Base-by-base conservation (phyloP, 768 basidiomycete genomes). In the Amanita pallidorosea region DNA sequence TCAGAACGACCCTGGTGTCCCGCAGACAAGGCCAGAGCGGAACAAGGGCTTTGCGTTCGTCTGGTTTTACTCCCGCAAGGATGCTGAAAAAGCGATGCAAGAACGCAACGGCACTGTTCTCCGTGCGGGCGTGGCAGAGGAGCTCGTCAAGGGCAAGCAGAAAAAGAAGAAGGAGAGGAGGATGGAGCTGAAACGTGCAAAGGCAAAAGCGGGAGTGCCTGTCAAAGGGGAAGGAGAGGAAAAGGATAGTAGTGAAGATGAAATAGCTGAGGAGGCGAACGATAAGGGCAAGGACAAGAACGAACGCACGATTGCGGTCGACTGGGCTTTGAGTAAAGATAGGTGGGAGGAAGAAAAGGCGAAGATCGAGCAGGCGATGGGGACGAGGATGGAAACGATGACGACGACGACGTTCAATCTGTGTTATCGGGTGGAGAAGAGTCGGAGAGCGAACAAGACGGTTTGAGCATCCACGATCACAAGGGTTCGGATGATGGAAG, bases 321-420 rank as follows among this genome's bases (percentile, higher is more conserved):
- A 97, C 69, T 97, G 92, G 90, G 95, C 93, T 3, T 65, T 97
- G 62, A 90, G 91, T 63, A 95, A 96, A 68, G 86, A 88, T 44
- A 86, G 82, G 66, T 96, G 90, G 89, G 76, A 89, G 63, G 82
- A 86, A 62, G 85, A 83, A 57, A 79, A 81, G 65, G 76, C 74
- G 41, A 80, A 82, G 61, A 52, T 75, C 49, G 70, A 67, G 57
- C 57, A 5, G 54, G 58, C 5, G 60, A 58, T 20, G 61, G 57
- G 58, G 58, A 52, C 60, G 60, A 15, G 57, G 53, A 36, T 38
- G 60, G 56, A 27, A 65, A 65, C 15, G 63, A 62, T n/a, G n/a
- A n/a, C 23, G 23, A 5, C 7, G 13, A 23, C 23, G 42, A 43
- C 15, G 12, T 59, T 15, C 67, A 65, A 15, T 62, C 57, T 36